Percentiles rank a stretch among this genome's conserved stretches.
phyloP scores from a whole-genome alignment of 2,329 filamentous ascomycete species.

The Orbilia ellipsospora region DNA sequence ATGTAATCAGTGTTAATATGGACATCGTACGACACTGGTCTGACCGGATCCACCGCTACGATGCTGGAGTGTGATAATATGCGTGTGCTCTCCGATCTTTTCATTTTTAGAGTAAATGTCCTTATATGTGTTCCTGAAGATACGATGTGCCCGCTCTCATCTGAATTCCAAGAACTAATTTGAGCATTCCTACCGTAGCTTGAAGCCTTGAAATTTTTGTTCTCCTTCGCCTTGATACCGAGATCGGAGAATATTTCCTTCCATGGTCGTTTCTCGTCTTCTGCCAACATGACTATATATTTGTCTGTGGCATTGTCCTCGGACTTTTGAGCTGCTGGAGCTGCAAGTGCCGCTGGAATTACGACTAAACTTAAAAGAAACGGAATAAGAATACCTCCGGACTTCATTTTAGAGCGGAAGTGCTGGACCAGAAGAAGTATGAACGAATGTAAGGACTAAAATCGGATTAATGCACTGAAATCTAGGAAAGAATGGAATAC shows the following conservation, averaged over 20 bases:
- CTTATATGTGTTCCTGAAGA: slow-evolving; percentile 56
- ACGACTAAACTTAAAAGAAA: neutral
- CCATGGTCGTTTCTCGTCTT: slow-evolving; percentile 56
- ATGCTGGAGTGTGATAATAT: slow-evolving; percentile 22
- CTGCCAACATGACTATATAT: slow-evolving; percentile 56
- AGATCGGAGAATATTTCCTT: slow-evolving; percentile 56
- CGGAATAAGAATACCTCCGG: neutral
- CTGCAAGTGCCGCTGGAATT: slow-evolving; percentile 12
- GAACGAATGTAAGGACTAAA: neutral
- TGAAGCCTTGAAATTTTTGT: neutral
- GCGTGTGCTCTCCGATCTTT: slow-evolving; percentile 6
- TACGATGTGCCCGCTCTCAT: neutral
- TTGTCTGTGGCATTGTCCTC: slow-evolving; percentile 23
- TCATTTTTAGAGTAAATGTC: slow-evolving; percentile 56
- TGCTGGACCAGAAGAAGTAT: neutral
- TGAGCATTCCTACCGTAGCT: slow-evolving; percentile 56
- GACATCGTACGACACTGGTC: slow-evolving; percentile 14
- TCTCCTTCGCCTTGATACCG: slow-evolving; percentile 55
- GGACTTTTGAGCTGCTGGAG: neutral
- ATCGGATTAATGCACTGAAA: neutral
- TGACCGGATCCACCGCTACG: slow-evolving; percentile 8
- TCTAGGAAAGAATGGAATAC: neutral
- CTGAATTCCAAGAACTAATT: slow-evolving; percentile 50
- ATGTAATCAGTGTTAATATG: slow-evolving; percentile 36
- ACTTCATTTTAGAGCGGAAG: neutral